phyloP scores from a whole-genome alignment of 73 alveolate genomes.

The Stentor roeselii region DNA sequence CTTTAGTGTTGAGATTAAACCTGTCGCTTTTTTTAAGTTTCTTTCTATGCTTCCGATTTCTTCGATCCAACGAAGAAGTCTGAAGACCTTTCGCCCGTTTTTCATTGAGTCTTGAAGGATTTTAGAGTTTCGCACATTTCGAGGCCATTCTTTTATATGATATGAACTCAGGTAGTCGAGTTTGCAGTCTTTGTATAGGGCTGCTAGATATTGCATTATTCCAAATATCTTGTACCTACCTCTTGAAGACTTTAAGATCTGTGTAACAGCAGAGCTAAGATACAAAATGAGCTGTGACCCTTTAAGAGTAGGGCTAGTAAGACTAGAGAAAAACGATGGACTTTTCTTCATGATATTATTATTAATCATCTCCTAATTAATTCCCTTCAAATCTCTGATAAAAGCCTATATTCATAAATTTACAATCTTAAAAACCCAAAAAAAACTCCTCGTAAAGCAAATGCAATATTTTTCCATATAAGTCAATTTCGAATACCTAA shows the following conservation, averaged over 20 bases:
- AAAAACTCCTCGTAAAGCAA: not conserved
- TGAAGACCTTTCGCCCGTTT: constrained; percentile 7
- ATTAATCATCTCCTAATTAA: too few species aligned
- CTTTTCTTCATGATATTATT: too few species aligned
- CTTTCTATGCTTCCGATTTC: constrained; percentile 15
- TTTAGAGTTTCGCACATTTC: not conserved
- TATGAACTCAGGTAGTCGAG: not conserved
- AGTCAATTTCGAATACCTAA: too few species aligned
- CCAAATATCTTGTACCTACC: constrained; percentile 13
- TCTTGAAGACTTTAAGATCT: not conserved
- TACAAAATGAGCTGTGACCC: not conserved
- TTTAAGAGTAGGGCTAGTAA: not conserved
- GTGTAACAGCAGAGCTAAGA: not conserved
- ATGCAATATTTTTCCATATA: too few species aligned
- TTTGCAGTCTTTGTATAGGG: constrained; percentile 21
- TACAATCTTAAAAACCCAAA: not conserved
- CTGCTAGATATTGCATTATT: not conserved
- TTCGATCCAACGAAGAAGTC: constrained; percentile 19
- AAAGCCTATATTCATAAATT: too few species aligned
- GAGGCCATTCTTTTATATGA: not conserved
- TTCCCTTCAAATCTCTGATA: not conserved
- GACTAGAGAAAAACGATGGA: not conserved
- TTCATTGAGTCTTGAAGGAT: constrained; percentile 9
- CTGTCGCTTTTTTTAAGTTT: not conserved
- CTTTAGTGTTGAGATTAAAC: not conserved